phyloP scores from a whole-genome alignment of 805 yeast genomes.

The Isabelozyma pseudorhagii region DNA sequence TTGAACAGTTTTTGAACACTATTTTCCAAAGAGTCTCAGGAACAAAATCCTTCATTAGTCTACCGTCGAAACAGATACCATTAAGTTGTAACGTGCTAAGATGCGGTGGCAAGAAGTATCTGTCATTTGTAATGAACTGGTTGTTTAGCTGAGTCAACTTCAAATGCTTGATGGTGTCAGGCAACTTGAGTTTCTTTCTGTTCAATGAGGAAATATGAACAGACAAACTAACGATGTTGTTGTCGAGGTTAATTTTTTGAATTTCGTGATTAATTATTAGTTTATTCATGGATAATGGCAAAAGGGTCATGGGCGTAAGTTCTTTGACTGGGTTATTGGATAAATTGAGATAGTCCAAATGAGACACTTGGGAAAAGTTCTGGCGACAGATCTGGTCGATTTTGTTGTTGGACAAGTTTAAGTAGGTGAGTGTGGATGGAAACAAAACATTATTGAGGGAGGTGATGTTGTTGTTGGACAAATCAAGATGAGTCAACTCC shows the following conservation, averaged over 20 bases:
- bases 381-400: neutral
- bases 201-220: neutral
- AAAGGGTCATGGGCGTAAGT: neutral
- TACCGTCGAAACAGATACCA: neutral
- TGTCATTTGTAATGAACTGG: neutral
- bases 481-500: neutral
- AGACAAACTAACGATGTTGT: neutral
- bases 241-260: neutral
- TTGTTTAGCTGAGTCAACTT: neutral
- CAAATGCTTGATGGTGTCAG: neutral
- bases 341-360: neutral
- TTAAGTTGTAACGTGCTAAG: neutral
- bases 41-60: neutral
- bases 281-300: neutral
- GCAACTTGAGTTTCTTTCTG: neutral
- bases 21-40: neutral
- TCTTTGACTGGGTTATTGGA: neutral
- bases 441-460: neutral
- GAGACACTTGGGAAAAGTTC: neutral
- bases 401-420: neutral
- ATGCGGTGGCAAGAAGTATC: neutral
- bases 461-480: neutral
- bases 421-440: neutral
- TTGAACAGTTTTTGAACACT: neutral
- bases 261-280: neutral